phyloP scores from a whole-genome alignment of 495 filamentous ascomycete genomes.

The Aspergillus hancockii region DNA sequence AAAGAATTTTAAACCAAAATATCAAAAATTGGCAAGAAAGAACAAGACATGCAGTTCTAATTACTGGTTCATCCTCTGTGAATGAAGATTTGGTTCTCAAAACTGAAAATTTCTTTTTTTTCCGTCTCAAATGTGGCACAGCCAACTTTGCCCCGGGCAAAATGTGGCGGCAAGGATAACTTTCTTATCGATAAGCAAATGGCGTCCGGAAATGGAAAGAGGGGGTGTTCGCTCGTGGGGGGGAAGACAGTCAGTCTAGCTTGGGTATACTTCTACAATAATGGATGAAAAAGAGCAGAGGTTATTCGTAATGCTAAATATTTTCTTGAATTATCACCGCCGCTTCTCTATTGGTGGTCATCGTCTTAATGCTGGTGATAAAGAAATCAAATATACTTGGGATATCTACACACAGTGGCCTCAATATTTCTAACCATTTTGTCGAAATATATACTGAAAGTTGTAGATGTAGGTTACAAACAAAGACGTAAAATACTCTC shows the following conservation, averaged over 20 bases:
- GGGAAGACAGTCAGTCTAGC: background rate
- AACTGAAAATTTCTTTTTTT: background rate
- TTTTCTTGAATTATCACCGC: no score
- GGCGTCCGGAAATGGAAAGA: background rate
- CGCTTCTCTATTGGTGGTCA: no score
- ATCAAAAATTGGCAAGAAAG: background rate
- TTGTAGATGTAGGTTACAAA: no score
- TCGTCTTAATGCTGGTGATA: no score
- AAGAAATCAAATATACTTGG: no score
- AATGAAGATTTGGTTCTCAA: background rate
- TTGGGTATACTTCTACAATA: no score
- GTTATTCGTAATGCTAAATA: no score
- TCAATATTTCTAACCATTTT: no score
- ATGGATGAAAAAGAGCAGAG: no score
- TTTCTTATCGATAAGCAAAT: conserved; percentile 16
- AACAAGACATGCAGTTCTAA: background rate
- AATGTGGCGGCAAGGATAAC: background rate
- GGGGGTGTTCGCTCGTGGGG: background rate
- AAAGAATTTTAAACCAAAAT: background rate
- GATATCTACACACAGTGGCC: no score
- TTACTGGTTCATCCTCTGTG: background rate
- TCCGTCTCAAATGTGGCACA: background rate
- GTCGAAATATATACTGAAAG: no score
- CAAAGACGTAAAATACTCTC: no score
- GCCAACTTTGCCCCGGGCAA: conserved; percentile 10